phyloP scores from a whole-genome alignment of 495 filamentous ascomycete species.

The Diplogelasinospora grovesii region DNA sequence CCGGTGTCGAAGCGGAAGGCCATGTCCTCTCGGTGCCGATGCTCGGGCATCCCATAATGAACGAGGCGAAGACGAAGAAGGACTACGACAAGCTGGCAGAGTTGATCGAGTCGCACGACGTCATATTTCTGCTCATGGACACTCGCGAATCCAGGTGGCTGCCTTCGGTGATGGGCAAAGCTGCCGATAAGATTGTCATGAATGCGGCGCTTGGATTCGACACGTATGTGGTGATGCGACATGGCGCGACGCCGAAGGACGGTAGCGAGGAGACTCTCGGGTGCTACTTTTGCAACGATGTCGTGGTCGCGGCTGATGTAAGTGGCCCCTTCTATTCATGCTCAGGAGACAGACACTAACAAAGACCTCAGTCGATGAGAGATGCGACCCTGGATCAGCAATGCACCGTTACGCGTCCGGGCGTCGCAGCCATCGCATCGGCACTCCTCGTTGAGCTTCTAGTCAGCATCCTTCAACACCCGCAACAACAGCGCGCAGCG shows the following conservation, averaged over 20 bases:
- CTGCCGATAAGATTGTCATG: slow-evolving; percentile 86
- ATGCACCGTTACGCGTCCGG: slow-evolving; percentile 93
- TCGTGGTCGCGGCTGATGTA: slow-evolving; percentile 90
- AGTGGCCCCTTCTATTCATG: slow-evolving; percentile 31
- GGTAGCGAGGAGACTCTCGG: slow-evolving; percentile 62
- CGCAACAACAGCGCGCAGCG: slow-evolving; percentile 54
- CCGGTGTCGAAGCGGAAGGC: slow-evolving; percentile 75
- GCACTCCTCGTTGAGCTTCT: slow-evolving; percentile 88
- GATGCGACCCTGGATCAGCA: slow-evolving; percentile 95
- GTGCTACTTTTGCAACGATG: slow-evolving; percentile 98
- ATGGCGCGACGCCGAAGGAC: slow-evolving; percentile 55
- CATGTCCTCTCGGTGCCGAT: slow-evolving; percentile 83
- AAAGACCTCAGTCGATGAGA: slow-evolving; percentile 70
- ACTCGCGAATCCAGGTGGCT: slow-evolving; percentile 92
- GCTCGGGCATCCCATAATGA: slow-evolving; percentile 80
- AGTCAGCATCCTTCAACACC: slow-evolving; percentile 82
- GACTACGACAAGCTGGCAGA: slow-evolving; percentile 71
- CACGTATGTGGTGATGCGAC: slow-evolving; percentile 93
- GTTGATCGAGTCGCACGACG: slow-evolving; percentile 83
- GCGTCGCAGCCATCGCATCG: slow-evolving; percentile 85
- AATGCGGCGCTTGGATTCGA: slow-evolving; percentile 96
- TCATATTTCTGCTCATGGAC: slow-evolving; percentile 92
- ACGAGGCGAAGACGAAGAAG: slow-evolving; percentile 54
- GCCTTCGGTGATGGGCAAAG: slow-evolving; percentile 95
- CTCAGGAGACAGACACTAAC: slow-evolving; percentile 8